These are phyloP conservation scores for Sporothrix euskadiensis DNA, from an alignment of 2,329 filamentous ascomycete species.

Conservation along the genomic window DNA sequence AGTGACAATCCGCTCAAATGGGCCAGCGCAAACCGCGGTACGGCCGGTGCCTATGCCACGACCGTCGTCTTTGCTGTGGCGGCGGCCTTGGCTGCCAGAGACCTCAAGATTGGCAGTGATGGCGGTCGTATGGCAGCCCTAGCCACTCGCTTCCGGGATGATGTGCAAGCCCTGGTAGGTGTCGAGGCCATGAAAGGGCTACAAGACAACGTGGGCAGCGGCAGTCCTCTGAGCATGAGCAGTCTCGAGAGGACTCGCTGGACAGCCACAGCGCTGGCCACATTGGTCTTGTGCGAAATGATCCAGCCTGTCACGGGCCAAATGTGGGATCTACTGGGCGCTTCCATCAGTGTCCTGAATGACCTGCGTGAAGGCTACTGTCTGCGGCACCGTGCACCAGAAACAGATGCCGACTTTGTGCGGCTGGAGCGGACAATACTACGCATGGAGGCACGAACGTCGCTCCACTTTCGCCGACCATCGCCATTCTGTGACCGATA, in stretches of 20 bases:
- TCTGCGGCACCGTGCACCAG: neutral
- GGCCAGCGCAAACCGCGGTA: neutral
- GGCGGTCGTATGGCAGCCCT: neutral
- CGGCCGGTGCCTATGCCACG: neutral
- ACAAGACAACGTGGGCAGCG: neutral
- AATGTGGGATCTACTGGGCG: neutral
- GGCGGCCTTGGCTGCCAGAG: neutral
- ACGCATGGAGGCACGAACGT: neutral
- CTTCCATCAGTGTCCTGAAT: neutral
- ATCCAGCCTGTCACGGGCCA: neutral
- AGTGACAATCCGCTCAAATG: constrained; percentile 15
- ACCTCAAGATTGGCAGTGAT: neutral
- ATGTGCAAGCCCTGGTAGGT: neutral
- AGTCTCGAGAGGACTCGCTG: neutral
- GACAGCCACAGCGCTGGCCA: neutral
- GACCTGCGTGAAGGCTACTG: neutral
- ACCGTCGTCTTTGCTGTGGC: constrained; percentile 4
- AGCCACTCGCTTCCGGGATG: neutral
- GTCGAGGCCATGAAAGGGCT: neutral
- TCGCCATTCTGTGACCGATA: constrained; percentile 4
- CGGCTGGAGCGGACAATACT: neutral
- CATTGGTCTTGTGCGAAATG: neutral
- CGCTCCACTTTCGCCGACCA: neutral
- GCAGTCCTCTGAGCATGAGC: neutral
- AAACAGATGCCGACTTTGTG: neutral